Evolutionary conservation across 306 rosid species (phyloP).

Genomic region (Castanospermum australe): DNA sequence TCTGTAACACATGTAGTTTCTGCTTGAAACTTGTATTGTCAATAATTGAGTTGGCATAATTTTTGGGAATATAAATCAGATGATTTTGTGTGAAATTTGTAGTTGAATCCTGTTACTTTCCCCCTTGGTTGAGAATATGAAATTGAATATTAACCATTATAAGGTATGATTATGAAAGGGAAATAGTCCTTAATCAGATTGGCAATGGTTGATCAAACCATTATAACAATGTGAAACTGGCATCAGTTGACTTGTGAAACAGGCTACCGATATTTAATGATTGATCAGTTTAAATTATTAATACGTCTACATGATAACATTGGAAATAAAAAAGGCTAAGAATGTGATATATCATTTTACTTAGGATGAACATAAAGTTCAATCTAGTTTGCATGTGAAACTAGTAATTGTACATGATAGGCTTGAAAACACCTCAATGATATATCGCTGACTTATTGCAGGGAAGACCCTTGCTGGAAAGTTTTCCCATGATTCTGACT

Average conservation of each 20-base stretch:
- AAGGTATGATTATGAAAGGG: not conserved
- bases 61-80: not conserved
- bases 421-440: slow-evolving; percentile 13
- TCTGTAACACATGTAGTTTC: not conserved
- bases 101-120: not conserved
- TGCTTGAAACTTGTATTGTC: not conserved
- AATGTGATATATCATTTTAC: not conserved
- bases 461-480: slow-evolving; percentile 67
- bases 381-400: slow-evolving; percentile 14
- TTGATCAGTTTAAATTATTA: not conserved
- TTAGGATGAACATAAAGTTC: slow-evolving; percentile 22
- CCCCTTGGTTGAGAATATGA: not conserved
- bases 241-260: not conserved
- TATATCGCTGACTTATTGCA: slow-evolving; percentile 42
- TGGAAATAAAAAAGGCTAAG: slow-evolving; percentile 18
- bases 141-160: slow-evolving; percentile 8
- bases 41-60: not conserved
- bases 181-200: slow-evolving; percentile 18
- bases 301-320: not conserved
- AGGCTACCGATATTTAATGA: slow-evolving; percentile 5
- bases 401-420: not conserved
- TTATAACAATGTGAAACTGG: slow-evolving; percentile 12
- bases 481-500: slow-evolving; percentile 62
- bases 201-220: not conserved
- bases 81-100: slow-evolving; percentile 3